A percentile compares a stretch with the other conserved stretches of the same genome.
Conservation (phyloP, 2,329 filamentous ascomycete genomes). For the Cladosporium sp. region DNA sequence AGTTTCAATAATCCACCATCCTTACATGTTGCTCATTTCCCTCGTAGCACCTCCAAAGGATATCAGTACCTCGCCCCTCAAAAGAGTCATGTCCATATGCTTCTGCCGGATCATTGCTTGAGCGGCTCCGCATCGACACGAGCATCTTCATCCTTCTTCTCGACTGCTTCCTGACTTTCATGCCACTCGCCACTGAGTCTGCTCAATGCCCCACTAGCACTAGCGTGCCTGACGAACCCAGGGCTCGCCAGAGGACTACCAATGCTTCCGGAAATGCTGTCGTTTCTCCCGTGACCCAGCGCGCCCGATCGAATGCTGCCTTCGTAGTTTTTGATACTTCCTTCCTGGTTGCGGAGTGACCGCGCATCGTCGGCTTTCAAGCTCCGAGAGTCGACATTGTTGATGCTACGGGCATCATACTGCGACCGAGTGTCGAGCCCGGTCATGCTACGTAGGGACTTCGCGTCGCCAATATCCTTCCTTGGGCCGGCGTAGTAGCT, state of each 20-base stretch:
- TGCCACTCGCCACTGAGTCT: slow-evolving; percentile 30
- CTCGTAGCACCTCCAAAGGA: not conserved
- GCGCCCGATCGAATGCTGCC: slow-evolving; percentile 78
- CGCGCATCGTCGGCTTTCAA: slow-evolving; percentile 45
- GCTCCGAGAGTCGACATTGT: slow-evolving; percentile 18
- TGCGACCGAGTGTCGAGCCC: slow-evolving; percentile 24
- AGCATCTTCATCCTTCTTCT: slow-evolving; percentile 2
- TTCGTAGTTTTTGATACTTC: slow-evolving; percentile 78
- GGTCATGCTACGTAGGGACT: slow-evolving; percentile 35
- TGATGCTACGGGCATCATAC: slow-evolving; percentile 25
- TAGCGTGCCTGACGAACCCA: slow-evolving; percentile 27
- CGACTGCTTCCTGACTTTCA: slow-evolving; percentile 12
- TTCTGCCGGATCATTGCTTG: not conserved
- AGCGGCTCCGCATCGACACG: not conserved
- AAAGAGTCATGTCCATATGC: not conserved
- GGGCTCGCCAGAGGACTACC: slow-evolving; percentile 64
- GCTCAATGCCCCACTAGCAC: slow-evolving; percentile 26
- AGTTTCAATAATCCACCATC: not conserved
- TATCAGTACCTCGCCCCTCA: not conserved
- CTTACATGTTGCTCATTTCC: not conserved
- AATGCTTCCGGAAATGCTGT: slow-evolving; percentile 79
- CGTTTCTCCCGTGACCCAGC: slow-evolving; percentile 73
- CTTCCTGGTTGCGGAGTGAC: slow-evolving; percentile 33
- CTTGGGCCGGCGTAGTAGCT: slow-evolving; percentile 70
- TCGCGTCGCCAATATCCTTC: slow-evolving; percentile 32